These are phyloP conservation scores for Trichosanthes cucumerina DNA, from an alignment of 306 rosid genomes.

Conservation along the genomic window DNA sequence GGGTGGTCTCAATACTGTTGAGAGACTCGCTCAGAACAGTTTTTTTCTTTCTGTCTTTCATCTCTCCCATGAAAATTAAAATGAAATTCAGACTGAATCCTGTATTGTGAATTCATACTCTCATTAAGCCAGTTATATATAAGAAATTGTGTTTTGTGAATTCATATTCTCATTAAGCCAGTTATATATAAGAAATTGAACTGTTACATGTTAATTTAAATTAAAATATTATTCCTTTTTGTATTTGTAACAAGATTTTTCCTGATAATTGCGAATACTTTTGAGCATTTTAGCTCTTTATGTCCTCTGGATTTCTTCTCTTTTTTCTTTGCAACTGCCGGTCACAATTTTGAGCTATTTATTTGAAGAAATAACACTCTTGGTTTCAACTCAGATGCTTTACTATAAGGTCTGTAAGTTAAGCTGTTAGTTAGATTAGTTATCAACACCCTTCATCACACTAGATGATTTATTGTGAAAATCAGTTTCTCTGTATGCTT, in stretches of 20 bases:
- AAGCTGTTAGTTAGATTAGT: background rate
- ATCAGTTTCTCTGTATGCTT: background rate
- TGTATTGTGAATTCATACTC: background rate
- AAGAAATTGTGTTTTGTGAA: background rate
- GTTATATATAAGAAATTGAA: background rate
- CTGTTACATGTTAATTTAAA: background rate
- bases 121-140: background rate
- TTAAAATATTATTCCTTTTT: slow-evolving; percentile 3
- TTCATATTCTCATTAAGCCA: background rate
- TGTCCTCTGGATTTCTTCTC: background rate
- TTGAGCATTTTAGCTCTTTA: background rate
- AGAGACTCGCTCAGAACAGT: background rate
- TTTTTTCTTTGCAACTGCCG: background rate
- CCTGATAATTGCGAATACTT: background rate
- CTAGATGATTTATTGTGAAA: background rate
- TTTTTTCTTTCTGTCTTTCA: background rate
- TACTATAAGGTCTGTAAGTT: background rate
- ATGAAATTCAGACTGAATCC: background rate
- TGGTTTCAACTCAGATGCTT: background rate
- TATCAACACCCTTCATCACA: background rate
- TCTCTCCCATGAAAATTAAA: background rate
- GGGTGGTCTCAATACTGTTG: background rate
- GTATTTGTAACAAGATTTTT: background rate
- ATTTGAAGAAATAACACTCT: background rate
- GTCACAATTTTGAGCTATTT: background rate